phyloP scores from a whole-genome alignment of 1,139 yeast species.

The Starmera stellimalicola region DNA sequence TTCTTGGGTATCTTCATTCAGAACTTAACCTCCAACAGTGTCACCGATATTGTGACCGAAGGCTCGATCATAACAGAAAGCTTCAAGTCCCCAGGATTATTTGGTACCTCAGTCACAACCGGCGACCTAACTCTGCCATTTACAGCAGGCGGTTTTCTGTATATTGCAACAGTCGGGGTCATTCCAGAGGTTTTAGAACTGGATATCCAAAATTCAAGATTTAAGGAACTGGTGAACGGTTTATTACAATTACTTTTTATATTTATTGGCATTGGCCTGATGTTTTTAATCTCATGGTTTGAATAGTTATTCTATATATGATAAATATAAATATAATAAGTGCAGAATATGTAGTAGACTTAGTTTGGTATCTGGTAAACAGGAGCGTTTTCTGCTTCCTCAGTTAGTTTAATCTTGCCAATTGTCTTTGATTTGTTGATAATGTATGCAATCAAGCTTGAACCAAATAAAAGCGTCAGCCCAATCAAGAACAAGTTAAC shows the following conservation, averaged over 20 bases:
- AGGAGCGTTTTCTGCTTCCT: slow-evolving; percentile 55
- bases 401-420: slow-evolving; percentile 44
- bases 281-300: slow-evolving; percentile 43
- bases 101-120: slow-evolving; percentile 39
- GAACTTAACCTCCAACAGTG: slow-evolving; percentile 18
- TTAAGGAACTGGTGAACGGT: slow-evolving; percentile 27
- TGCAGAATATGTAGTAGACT: background rate
- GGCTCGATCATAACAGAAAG: slow-evolving; percentile 12
- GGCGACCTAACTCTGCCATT: slow-evolving; percentile 53
- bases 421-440: slow-evolving; percentile 39
- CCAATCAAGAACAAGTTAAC: slow-evolving; percentile 48
- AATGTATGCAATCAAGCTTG: slow-evolving; percentile 41
- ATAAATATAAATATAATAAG: background rate
- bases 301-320: slow-evolving; percentile 7
- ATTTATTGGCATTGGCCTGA: slow-evolving; percentile 37
- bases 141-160: slow-evolving; percentile 62
- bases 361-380: slow-evolving; percentile 35
- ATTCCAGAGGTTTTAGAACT: slow-evolving; percentile 51
- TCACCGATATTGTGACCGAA: background rate
- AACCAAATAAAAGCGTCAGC: slow-evolving; percentile 47
- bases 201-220: slow-evolving; percentile 24
- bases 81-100: slow-evolving; percentile 26
- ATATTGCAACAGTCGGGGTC: slow-evolving; percentile 57
- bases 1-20: slow-evolving; percentile 46
- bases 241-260: slow-evolving; percentile 34